Base-by-base conservation (phyloP, 805 yeast species). In the Metahyphopichia silvanorum region DNA sequence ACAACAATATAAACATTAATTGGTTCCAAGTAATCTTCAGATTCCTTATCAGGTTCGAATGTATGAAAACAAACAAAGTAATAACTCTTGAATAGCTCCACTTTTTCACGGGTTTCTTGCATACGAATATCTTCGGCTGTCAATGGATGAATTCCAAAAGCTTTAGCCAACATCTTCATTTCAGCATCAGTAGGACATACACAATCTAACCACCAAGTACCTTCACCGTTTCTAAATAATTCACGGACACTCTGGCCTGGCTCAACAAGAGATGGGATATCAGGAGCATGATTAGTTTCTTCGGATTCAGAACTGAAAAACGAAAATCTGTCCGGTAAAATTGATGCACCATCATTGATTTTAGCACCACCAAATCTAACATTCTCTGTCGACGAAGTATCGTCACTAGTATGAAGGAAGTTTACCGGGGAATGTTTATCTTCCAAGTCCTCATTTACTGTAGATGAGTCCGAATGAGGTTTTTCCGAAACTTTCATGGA, bases 11-110 rank as follows among this genome's bases (percentile, higher is more conserved):
- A 83, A 20, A 83, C 82, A 48, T 81, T 80, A 44, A 83, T 79
- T 16, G 89, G 89, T 48, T 83, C 93, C 52, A 83, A 64, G 55
- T 83, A 89, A 41, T 86, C 95, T 47, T 83, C 93, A 33, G 85
- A 76, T 55, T 80, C 93, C 32, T 52, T 51, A 44, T 91, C 96
- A 16, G 83, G 80, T 53, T 88, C 97, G 61, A 93, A 93, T 4
- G 98, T 86, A 58, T 93, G 96, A 76, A 93, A 93, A 72, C 95
- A 86, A 25, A 93, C 95, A 66, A 93, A 88, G 60, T 93, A 91
- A 61, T 91, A 91, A 44, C 77, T 76, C 47, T 79, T 77, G 72
- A 91, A 91, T 40, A 91, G 68, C 62, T 91, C 98, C 19, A 91
- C 97, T 61, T 91, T 91, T 66, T 91, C 98, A 63, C 98, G 88